Percentiles rank a stretch among this genome's conserved stretches.
Evolutionary conservation across 169 alveolate species (phyloP).

Genomic region (Plasmodium vinckei): DNA sequence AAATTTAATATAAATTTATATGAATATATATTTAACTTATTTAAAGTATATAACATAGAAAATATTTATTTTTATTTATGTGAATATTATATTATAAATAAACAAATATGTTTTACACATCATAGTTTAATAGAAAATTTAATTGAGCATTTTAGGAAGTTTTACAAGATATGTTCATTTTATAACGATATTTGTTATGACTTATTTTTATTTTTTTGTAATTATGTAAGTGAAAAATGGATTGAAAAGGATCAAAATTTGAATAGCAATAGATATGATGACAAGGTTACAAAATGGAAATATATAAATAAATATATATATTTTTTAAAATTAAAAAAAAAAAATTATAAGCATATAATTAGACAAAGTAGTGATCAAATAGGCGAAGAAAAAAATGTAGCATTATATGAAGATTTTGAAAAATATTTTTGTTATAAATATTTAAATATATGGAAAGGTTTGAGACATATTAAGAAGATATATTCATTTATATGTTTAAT

Average conservation of each 20-base stretch:
- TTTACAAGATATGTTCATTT: constrained; percentile 22
- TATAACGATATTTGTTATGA: constrained; percentile 54
- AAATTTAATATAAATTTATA: constrained; percentile 26
- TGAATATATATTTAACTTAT: constrained; percentile 33
- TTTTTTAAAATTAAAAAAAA: not conserved
- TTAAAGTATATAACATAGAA: constrained; percentile 16
- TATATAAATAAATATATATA: not conserved
- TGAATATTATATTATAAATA: constrained; percentile 35
- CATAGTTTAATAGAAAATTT: constrained; percentile 10
- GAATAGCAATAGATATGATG: not conserved
- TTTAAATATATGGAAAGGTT: constrained; percentile 4
- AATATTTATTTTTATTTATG: constrained; percentile 26
- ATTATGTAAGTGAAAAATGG: not conserved
- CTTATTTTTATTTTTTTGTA: constrained; percentile 37
- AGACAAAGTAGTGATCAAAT: not conserved
- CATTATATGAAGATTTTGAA: not conserved
- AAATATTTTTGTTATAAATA: constrained; percentile 18
- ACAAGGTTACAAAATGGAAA: not conserved
- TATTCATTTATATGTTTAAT: constrained; percentile 48
- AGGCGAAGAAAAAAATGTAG: not conserved
- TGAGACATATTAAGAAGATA: constrained; percentile 8
- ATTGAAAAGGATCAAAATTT: not conserved
- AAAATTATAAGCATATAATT: not conserved
- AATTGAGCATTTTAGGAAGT: constrained; percentile 8
- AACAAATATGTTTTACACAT: constrained; percentile 31